A percentile compares a stretch with the other conserved stretches of the same genome.
These are phyloP conservation scores for Ophiostoma australiae DNA, from an alignment of 2,329 filamentous ascomycete species.

Conservation along the genomic window DNA sequence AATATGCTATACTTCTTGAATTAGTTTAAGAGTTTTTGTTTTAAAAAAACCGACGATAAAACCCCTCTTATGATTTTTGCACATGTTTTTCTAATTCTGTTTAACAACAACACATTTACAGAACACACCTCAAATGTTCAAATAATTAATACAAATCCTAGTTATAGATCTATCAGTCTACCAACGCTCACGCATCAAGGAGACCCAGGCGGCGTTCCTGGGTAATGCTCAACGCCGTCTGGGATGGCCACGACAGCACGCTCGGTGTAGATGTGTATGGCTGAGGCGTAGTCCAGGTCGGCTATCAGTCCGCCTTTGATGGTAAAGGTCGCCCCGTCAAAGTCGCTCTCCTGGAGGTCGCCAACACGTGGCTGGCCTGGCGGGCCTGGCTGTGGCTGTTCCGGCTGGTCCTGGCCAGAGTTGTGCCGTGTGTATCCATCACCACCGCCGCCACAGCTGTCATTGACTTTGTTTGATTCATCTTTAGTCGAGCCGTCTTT, in stretches of 20 bases:
- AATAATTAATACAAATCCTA: no score
- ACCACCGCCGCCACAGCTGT: constrained; percentile 18
- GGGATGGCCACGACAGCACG: not conserved
- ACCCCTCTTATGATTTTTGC: no score
- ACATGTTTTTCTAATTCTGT: no score
- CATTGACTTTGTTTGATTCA: not conserved
- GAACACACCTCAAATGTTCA: no score
- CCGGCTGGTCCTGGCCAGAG: not conserved
- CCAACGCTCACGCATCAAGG: not conserved
- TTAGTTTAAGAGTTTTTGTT: no score
- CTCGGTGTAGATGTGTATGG: constrained; percentile 43
- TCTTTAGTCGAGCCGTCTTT: not conserved
- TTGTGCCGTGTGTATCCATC: not conserved
- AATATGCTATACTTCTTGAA: no score
- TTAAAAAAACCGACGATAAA: no score
- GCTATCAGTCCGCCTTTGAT: constrained; percentile 44
- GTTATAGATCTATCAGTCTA: no score
- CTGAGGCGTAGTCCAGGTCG: constrained; percentile 39
- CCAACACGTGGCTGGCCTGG: not conserved
- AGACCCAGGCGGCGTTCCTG: not conserved
- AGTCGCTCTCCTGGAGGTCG: not conserved
- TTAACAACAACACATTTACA: no score
- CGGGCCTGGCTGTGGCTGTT: no score
- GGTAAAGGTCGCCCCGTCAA: constrained; percentile 33
- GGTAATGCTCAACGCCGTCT: not conserved